phyloP scores from a whole-genome alignment of 2,329 filamentous ascomycete species.

The Cryphonectria carpinicola region DNA sequence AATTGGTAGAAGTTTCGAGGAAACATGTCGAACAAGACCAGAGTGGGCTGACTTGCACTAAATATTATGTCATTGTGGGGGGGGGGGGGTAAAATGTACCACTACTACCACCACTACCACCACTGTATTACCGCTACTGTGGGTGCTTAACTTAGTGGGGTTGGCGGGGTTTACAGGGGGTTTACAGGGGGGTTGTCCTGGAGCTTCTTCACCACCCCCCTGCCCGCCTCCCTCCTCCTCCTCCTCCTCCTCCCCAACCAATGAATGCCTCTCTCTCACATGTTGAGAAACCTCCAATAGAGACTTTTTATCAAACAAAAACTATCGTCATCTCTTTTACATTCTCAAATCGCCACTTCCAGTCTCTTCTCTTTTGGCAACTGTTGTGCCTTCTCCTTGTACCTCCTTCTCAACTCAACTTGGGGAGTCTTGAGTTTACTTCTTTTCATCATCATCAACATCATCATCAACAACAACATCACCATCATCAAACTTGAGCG shows the following conservation, averaged over 20 bases:
- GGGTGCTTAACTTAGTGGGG: not conserved
- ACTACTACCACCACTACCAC: too few relatives aligned
- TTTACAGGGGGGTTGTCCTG: not conserved
- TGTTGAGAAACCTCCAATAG: not conserved
- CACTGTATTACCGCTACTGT: not conserved
- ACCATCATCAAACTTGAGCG: too few relatives aligned
- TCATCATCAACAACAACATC: too few relatives aligned
- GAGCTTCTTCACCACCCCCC: not conserved
- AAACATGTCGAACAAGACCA: not conserved
- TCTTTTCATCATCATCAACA: too few relatives aligned
- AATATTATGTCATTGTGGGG: not conserved
- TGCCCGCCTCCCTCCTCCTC: too few relatives aligned
- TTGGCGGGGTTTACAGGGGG: not conserved
- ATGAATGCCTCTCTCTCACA: not conserved
- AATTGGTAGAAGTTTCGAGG: constrained; percentile 10
- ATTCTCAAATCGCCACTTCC: not conserved
- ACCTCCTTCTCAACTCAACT: not conserved
- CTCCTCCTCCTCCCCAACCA: not conserved
- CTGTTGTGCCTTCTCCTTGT: not conserved
- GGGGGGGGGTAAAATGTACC: too few relatives aligned
- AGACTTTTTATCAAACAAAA: not conserved
- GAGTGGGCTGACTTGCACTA: not conserved
- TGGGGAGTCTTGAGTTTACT: not conserved
- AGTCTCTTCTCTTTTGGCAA: not conserved
- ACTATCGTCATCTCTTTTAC: not conserved